Base-by-base conservation (phyloP, 805 yeast species). In the Suhomyces prunicola region DNA sequence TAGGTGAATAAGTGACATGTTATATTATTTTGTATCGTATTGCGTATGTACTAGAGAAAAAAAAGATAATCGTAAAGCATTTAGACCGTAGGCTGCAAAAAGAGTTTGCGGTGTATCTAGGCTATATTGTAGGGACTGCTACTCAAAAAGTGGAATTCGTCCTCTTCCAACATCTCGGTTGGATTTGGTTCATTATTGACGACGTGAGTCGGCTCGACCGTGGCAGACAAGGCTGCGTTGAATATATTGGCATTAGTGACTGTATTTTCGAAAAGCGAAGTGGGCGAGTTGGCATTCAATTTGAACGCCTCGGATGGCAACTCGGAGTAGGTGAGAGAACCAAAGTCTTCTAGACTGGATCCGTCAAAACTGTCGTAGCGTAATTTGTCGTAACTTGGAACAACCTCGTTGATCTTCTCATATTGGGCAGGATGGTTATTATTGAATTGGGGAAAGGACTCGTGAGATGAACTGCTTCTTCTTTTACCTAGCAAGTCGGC, bases 241-340 rank as follows among this genome's bases (percentile, higher is more conserved):
- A 23, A 22, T 13, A 24, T 4, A 24, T 17, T n/a, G 23, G 46
- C 46, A 24, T 23, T 12, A 24, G 24, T 42, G 3, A 31, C 10
- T 17, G 40, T 33, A 10, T 27, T 29, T n/a, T 47, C 50, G 15
- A 47, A 47, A 12, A 47, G 24, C 17, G 48, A 46, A 6, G 48
- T 15, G 10, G 50, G 44, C 13, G 50, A 48, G 12, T 15, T 17
- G 29, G 41, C 42, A 19, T 13, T 26, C 9, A 27, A 17, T 26
- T 44, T 50, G 39, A 50, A 50, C 12, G 48, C 44, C 13, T 44
- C 26, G 10, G 48, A 29, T 9, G 52, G 48, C 13, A 50, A 17
- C 23, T 44, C 52, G 8, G 41, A n/a, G 36, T 44, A 50, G 6
- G 33, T 33, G 6, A 17, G 19, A 12, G 42, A 17, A 15, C 39